These are phyloP conservation scores for Salinomyces thailandicus DNA, from an alignment of 2,329 filamentous ascomycete species.

Conservation along the genomic window DNA sequence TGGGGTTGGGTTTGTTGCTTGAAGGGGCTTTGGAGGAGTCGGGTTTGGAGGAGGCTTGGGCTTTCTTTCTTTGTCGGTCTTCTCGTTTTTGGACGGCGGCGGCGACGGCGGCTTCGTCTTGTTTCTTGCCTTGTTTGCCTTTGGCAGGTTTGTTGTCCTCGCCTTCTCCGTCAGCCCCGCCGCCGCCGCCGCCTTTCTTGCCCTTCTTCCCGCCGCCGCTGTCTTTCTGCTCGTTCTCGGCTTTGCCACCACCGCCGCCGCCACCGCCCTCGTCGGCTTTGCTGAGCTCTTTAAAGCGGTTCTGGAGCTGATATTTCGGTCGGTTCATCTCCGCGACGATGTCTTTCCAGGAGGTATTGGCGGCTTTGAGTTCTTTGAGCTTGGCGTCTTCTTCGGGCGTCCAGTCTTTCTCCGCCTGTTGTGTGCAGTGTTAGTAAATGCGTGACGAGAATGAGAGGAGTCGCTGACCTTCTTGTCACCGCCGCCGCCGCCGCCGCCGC, in stretches of 20 bases:
- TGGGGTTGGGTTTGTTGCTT: neutral
- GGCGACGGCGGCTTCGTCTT: conserved; percentile 2
- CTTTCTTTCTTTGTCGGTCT: conserved; percentile 4
- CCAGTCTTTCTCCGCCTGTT: no score
- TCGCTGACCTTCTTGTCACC: conserved; percentile 2
- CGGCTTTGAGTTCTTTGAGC: conserved; percentile 28
- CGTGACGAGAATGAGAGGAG: no score
- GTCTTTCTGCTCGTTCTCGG: conserved; percentile 3
- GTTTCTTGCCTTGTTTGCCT: conserved; percentile 3
- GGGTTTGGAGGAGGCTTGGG: conserved; percentile 6
- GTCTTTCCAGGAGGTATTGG: conserved; percentile 21
- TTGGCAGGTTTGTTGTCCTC: conserved; percentile 15
- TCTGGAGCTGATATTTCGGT: conserved; percentile 9
- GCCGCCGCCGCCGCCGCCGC: neutral
- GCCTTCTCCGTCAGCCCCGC: conserved; percentile 13
- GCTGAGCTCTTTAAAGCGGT: conserved; percentile 29
- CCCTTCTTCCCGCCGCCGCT: conserved; percentile 7
- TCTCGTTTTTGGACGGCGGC: neutral
- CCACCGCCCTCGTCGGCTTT: conserved; percentile 1
- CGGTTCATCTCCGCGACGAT: conserved; percentile 26
- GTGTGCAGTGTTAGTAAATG: no score
- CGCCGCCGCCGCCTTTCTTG: conserved; percentile 7
- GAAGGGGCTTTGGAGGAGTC: neutral
- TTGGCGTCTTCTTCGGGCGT: conserved; percentile 30
- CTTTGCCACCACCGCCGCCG: no score